Evolutionary conservation across 805 yeast genomes (phyloP).

Genomic region (Saccharomyces jurei): DNA sequence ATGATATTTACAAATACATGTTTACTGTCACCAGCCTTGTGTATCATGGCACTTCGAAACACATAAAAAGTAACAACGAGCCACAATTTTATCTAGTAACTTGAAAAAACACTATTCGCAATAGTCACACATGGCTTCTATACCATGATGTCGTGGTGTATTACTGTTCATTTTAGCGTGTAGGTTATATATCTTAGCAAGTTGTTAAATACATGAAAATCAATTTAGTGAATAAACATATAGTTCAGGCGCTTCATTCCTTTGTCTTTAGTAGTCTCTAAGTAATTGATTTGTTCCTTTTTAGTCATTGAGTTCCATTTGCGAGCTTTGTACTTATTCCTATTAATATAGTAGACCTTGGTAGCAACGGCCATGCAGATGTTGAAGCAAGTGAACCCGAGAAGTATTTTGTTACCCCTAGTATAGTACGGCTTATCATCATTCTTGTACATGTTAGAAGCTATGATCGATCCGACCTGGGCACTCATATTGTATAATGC

Average conservation of each 20-base stretch:
- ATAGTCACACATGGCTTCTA: too few species aligned
- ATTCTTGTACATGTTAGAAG: constrained; percentile 46
- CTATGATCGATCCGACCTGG: constrained; percentile 47
- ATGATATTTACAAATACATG: too few species aligned
- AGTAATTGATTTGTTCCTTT: constrained; percentile 44
- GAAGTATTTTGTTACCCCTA: constrained; percentile 42
- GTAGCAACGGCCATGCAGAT: constrained; percentile 19
- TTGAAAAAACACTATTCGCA: too few species aligned
- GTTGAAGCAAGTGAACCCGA: constrained; percentile 29
- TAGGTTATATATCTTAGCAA: not conserved
- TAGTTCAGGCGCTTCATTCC: constrained; percentile 57
- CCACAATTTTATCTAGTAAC: too few species aligned
- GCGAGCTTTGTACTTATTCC: constrained; percentile 34
- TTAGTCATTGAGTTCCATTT: constrained; percentile 28
- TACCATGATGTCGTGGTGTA: not conserved
- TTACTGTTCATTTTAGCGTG: not conserved
- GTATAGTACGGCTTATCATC: constrained; percentile 52
- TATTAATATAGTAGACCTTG: constrained; percentile 24
- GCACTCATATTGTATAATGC: constrained; percentile 56
- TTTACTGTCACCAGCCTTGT: too few species aligned
- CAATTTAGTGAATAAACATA: constrained; percentile 29
- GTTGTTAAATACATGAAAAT: not conserved
- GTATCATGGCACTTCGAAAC: too few species aligned
- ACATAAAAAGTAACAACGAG: too few species aligned
- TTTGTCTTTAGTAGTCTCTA: constrained; percentile 37